Conservation (phyloP, 176 grass and related monocot genomes). For the Juncus effusus region DNA sequence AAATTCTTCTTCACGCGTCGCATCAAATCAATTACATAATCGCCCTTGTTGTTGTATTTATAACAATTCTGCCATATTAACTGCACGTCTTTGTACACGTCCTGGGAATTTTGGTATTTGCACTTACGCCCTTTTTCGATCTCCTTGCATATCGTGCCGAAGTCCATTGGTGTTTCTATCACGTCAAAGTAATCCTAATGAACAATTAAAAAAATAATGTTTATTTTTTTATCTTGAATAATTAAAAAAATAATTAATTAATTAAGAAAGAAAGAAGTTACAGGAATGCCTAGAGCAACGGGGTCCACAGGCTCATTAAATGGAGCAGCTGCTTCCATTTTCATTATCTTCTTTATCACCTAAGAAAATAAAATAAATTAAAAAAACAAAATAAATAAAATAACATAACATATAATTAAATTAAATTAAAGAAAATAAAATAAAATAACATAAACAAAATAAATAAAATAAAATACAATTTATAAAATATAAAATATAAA, state of each 20-base stretch:
- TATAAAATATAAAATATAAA: neutral
- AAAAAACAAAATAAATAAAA: slow-evolving; percentile 2
- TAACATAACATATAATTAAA: no score
- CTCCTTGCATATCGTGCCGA: slow-evolving; percentile 83
- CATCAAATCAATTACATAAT: slow-evolving; percentile 98
- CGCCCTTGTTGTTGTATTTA: slow-evolving; percentile 95
- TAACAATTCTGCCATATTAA: slow-evolving; percentile 94
- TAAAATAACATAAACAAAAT: neutral
- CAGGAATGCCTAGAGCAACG: slow-evolving; percentile 83
- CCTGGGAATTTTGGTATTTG: slow-evolving; percentile 87
- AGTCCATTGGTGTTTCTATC: slow-evolving; percentile 98
- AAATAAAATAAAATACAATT: neutral
- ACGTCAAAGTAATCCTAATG: slow-evolving; percentile 92
- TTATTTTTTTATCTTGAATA: slow-evolving; percentile 12
- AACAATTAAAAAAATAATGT: slow-evolving; percentile 6
- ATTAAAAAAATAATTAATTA: neutral
- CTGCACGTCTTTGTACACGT: slow-evolving; percentile 84
- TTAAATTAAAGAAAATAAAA: neutral
- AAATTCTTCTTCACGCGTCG: slow-evolving; percentile 96
- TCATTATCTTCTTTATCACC: slow-evolving; percentile 97
- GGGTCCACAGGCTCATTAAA: slow-evolving; percentile 89
- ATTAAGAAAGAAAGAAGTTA: slow-evolving; percentile 34
- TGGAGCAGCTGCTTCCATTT: slow-evolving; percentile 82
- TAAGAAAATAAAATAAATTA: slow-evolving; percentile 28
- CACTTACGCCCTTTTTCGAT: slow-evolving; percentile 72